Evolutionary conservation across 352 stramenopile species (phyloP), one percentile per base, ranked within the genome.

Genomic region (Peronospora destructor): DNA sequence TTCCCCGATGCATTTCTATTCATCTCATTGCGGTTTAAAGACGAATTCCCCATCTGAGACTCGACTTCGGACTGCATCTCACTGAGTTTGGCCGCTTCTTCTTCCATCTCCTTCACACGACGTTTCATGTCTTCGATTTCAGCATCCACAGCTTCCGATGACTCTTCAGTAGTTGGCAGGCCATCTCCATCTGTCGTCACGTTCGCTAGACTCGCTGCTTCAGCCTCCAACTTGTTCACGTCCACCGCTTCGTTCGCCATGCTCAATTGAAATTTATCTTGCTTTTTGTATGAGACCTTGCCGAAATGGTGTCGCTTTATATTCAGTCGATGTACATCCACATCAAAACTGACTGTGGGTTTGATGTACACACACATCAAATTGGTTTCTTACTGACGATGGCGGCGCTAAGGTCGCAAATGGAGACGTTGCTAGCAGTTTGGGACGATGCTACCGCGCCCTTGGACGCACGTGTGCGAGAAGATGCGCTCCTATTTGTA

Each of bases 101-200:
- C 78, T 53, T 89, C 78, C 78, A 89, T 89, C 58, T 89, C 78
- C 36, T 73, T 73, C 41, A 89, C 78, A 28, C 76, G 73, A 28
- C 78, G 78, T 64, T 89, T 89, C 78, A 89, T 89, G 65, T 89
- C 78, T 39, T 89, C 78, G 37, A 89, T 89, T 64, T 89, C 78
- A 25, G 76, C 74, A 44, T 89, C 74, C 13, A 75, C 71, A 2
- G 54, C 57, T 41, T 71, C 66, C 2, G 63, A 52, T 16, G 61
- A 70, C 41, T 66, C 64, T 40, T 65, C 57, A 9, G 47, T 49
- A 21, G 37, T 33, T 23, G 47, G 25, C 0, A 54, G 6, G 1
- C 56, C 26, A 5, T 43, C 49, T 16, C 45, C 54, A 14, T 55
- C 49, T 0, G 19, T 29, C 38, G 47, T 54, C 29, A 59, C 53